Evolutionary conservation across 345 rosid genomes (phyloP).

Genomic region (Arabidopsis suecica): DNA sequence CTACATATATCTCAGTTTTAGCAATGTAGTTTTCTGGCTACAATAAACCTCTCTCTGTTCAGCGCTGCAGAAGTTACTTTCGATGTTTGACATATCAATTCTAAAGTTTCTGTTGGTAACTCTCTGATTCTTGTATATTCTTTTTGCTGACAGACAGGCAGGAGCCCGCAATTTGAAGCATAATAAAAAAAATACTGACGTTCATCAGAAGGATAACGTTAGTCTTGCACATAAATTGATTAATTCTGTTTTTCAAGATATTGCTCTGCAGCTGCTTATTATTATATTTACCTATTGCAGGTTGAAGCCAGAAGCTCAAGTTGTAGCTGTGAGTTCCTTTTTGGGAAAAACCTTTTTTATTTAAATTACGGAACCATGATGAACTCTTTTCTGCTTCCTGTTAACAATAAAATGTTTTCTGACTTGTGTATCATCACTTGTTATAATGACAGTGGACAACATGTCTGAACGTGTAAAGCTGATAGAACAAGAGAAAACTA

Average conservation of each 20-base stretch:
- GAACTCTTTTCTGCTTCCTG: slow-evolving; percentile 8
- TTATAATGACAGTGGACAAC: slow-evolving; percentile 40
- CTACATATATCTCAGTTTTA: not conserved
- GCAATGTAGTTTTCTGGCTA: slow-evolving; percentile 1
- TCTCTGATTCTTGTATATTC: slow-evolving; percentile 40
- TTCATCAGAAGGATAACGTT: slow-evolving; percentile 51
- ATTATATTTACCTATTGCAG: slow-evolving; percentile 51
- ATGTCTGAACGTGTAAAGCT: slow-evolving; percentile 48
- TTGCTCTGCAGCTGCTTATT: slow-evolving; percentile 22
- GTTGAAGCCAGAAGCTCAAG: slow-evolving; percentile 52
- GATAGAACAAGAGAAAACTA: slow-evolving; percentile 45
- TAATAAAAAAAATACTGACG: slow-evolving; percentile 44
- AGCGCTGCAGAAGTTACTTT: slow-evolving; percentile 12
- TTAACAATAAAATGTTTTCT: not conserved
- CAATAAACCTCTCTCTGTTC: slow-evolving; percentile 4
- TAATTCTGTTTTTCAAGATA: not conserved
- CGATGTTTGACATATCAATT: slow-evolving; percentile 5
- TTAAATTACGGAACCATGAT: not conserved
- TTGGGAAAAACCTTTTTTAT: not conserved
- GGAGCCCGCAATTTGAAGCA: slow-evolving; percentile 40
- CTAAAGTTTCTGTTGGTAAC: not conserved
- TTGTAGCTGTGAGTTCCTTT: slow-evolving; percentile 54
- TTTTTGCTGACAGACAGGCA: slow-evolving; percentile 62
- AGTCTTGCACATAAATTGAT: slow-evolving; percentile 14
- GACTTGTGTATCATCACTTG: slow-evolving; percentile 15